Evolutionary conservation across 2,329 filamentous ascomycete genomes (phyloP), one percentile per base, ranked within the genome.

Genomic region (Epichloe festucae): DNA sequence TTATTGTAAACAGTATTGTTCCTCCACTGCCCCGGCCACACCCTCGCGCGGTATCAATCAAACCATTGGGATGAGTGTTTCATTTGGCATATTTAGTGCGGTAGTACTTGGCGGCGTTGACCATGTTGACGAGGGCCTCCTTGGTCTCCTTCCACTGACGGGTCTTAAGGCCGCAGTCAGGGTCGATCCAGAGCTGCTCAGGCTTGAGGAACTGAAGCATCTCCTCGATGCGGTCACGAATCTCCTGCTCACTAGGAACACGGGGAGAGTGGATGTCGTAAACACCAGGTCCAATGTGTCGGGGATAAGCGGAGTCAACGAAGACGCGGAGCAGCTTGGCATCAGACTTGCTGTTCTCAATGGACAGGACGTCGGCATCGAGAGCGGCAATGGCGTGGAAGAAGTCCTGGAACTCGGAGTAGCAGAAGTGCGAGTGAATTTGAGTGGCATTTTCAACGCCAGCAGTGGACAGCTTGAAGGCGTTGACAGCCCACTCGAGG

Each of bases 351-450:
- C 87, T 94, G 88, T 98, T 98, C 85, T 98, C 93, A 64, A 98
- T 98, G 68, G 88, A 95, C 65, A 98, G 84, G 58, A 98, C 93
- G 74, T 98, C 93, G 57, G 93, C 91, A 70, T 98, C 93, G 59
- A 98, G 85, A 56, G 93, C 91, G 59, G 93, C 89, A 64, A 98
- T 98, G 75, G 93, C 93, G 76, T 97, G 89, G 89, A 98, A 98
- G 82, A 98, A 98, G 80, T 98, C 93, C 78, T 98, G 93, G 88
- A 98, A 98, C 81, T 98, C 93, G 50, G 93, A 97, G 85, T 98
- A 98, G 75, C 93, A 98, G 87, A 98, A 98, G 81, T 98, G 93
- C 58, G 90, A 96, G 85, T 98, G 93, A 72, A 98, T 96, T 81
- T 98, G 93, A 61, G 93, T 98, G 54, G 85, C 87, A 73, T 98